Base-by-base conservation (phyloP, 192 early-diverging fungal genomes). In the Backusella luteola region DNA sequence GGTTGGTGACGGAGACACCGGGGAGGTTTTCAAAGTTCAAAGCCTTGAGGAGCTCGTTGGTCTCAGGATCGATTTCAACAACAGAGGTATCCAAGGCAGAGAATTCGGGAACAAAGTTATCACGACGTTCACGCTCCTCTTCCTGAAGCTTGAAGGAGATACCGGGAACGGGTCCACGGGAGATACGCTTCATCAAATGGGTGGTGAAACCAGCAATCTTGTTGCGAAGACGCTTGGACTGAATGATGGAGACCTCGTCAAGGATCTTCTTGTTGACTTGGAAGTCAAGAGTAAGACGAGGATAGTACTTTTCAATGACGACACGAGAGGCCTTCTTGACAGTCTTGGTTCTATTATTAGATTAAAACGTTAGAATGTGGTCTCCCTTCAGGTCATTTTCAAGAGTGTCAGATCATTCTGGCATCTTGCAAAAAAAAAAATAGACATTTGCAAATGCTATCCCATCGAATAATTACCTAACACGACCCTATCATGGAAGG, bases 91-190 rank as follows among this genome's bases (percentile, higher is more conserved):
- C 93, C 77, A 99, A 91, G 80, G 97, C 98, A 76, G 98, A 99
- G 84, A 96, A 88, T 80, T 99, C 98, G 72, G 98, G 98, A 76
- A 99, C 96, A 83, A 95, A 99, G 92, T 99, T 96, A 85, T 99
- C 98, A 91, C 96, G 97, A 84, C 97, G 93, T 90, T 99, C 98
- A 87, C 98, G 94, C 90, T 99, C 98, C 89, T 99, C 98, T 88
- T 99, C 98, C 92, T 99, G 98, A 76, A 99, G 93, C 94, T 99
- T 99, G 97, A 98, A 99, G 77, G 98, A 99, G 81, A 99, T 99
- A 83, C 98, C 98, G 84, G 95, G 96, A 74, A 99, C 98, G 77
- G 98, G 98, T 59, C 98, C 97, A 77, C 92, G 91, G 87, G 97
- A 94, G 83, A 99, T 98, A 89, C 98, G 96, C 91, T 95, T 94